phyloP scores from a whole-genome alignment of 257 asterid species.

The Penstemon barbatus region DNA sequence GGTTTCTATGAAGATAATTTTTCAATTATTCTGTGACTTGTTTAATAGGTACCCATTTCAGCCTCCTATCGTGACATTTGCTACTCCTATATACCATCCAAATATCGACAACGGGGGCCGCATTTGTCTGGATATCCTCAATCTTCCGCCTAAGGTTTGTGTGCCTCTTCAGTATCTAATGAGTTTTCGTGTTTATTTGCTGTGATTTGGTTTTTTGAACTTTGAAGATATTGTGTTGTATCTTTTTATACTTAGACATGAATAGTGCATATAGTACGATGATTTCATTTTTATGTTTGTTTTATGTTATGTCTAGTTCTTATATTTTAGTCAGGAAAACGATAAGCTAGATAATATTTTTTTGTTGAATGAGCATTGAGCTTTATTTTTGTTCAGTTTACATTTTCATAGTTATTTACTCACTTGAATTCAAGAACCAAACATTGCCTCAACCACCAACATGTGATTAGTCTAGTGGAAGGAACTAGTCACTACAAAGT shows the following conservation, averaged over 20 bases:
- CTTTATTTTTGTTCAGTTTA: too few species aligned
- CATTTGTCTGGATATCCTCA: constrained; percentile 89
- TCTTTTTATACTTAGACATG: not conserved
- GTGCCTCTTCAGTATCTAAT: not conserved
- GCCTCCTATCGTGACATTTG: constrained; percentile 79
- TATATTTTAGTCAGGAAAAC: too few species aligned
- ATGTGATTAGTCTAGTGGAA: too few species aligned
- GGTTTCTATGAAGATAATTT: not conserved
- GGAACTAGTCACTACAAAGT: too few species aligned
- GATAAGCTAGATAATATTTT: too few species aligned
- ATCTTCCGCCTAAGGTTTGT: constrained; percentile 87
- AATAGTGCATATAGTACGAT: not conserved
- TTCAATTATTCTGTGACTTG: not conserved
- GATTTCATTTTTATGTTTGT: constrained; percentile 1
- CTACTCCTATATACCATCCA: constrained; percentile 81
- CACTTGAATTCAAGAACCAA: too few species aligned
- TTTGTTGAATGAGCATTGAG: too few species aligned
- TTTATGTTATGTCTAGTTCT: not conserved
- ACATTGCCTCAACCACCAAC: too few species aligned
- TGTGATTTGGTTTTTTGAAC: not conserved
- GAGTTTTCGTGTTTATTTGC: constrained; percentile 6
- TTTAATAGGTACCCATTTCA: constrained; percentile 77
- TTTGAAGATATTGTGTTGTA: not conserved
- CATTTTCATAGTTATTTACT: too few species aligned
- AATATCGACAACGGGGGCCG: constrained; percentile 90